Evolutionary conservation across 768 basidiomycete genomes (phyloP).

Genomic region (Termitomyces sp.): DNA sequence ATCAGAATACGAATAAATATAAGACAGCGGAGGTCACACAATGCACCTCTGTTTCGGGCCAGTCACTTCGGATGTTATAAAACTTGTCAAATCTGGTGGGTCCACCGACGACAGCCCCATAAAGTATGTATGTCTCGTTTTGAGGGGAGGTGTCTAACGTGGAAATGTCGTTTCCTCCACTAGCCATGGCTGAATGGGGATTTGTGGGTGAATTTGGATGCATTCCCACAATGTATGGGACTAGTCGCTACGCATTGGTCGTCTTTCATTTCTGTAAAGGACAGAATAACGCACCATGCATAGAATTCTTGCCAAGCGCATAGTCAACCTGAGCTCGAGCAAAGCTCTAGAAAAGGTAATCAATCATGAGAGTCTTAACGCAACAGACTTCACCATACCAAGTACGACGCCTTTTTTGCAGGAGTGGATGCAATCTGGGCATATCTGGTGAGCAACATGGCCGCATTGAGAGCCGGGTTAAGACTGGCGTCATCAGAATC

Average conservation of each 20-base stretch:
- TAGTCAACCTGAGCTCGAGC: conserved; percentile 79
- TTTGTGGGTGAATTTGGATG: conserved; percentile 90
- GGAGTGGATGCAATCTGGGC: conserved; percentile 64
- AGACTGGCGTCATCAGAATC: conserved; percentile 78
- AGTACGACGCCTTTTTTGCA: conserved; percentile 54
- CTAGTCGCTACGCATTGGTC: conserved; percentile 23
- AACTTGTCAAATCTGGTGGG: conserved; percentile 72
- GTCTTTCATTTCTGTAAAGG: neutral
- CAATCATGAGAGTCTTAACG: conserved; percentile 8
- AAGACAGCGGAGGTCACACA: neutral
- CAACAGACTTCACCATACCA: conserved; percentile 27
- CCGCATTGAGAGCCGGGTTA: conserved; percentile 84
- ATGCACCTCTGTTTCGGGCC: conserved; percentile 79
- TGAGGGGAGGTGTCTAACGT: conserved; percentile 69
- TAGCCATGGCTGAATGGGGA: conserved; percentile 87
- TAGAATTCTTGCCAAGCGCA: conserved; percentile 82
- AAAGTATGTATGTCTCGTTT: conserved; percentile 71
- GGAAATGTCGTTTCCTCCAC: conserved; percentile 69
- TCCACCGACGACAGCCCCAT: conserved; percentile 87
- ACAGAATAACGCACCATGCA: conserved; percentile 53
- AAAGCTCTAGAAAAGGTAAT: conserved; percentile 42
- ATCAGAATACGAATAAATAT: neutral
- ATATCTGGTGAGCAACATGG: conserved; percentile 78
- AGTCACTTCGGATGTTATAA: conserved; percentile 85
- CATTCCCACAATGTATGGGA: conserved; percentile 81